Percentiles rank a stretch among this genome's conserved stretches.
These are phyloP conservation scores for Termitomyces sp. DNA, from an alignment of 768 basidiomycete species.

Conservation along the genomic window DNA sequence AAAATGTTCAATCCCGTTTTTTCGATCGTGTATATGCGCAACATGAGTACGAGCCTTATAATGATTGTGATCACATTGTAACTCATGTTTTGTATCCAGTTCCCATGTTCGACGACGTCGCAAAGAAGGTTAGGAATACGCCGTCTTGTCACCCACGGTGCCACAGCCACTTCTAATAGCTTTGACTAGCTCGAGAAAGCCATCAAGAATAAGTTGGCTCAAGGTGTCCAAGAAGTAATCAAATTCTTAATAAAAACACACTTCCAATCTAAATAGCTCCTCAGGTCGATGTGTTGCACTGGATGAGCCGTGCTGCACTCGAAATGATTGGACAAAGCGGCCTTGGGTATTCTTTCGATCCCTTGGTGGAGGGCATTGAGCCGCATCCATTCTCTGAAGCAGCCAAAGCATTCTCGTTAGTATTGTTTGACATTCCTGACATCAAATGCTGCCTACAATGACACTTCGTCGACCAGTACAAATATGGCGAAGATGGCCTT, in stretches of 20 bases:
- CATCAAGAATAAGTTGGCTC: conserved; percentile 1
- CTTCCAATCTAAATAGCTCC: conserved; percentile 1
- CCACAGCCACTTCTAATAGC: not conserved
- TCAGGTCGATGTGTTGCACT: conserved; percentile 18
- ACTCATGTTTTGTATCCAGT: conserved; percentile 1
- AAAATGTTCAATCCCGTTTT: conserved; percentile 16
- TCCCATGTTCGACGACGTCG: conserved; percentile 14
- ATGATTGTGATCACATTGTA: not conserved
- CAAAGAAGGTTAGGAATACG: conserved; percentile 12
- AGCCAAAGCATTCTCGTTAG: conserved; percentile 9
- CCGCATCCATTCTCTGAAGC: conserved; percentile 11
- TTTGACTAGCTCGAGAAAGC: conserved; percentile 7
- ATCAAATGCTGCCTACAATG: not conserved
- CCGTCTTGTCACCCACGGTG: too few relatives aligned
- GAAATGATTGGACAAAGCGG: conserved; percentile 19
- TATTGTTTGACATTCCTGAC: not conserved
- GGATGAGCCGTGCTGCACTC: conserved; percentile 17
- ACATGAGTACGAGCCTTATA: conserved; percentile 1
- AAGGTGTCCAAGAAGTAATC: conserved; percentile 12
- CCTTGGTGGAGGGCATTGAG: conserved; percentile 5
- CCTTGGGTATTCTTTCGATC: conserved; percentile 19
- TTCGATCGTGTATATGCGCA: conserved; percentile 10
- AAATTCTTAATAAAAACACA: too few relatives aligned
- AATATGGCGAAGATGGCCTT: not conserved
- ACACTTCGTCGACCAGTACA: not conserved